Evolutionary conservation across 2,329 filamentous ascomycete genomes (phyloP).

Genomic region (Fusarium pseudonygamai): DNA sequence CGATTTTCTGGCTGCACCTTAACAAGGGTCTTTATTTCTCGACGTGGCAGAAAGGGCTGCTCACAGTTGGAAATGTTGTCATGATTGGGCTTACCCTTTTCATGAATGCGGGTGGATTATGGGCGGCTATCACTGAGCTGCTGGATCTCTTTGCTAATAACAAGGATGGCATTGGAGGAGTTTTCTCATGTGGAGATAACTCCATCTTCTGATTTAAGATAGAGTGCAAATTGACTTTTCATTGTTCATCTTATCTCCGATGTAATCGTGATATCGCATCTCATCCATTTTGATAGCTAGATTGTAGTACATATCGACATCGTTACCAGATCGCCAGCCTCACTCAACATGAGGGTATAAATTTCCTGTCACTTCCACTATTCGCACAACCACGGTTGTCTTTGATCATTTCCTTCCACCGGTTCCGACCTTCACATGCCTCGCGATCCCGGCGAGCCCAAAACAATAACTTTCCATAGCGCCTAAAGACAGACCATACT

Average conservation of each 20-base stretch:
- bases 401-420: too few species aligned
- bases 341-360: too few species aligned
- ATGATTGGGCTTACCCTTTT: constrained; percentile 36
- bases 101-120: constrained; percentile 40
- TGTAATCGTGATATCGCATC: not conserved
- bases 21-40: constrained; percentile 33
- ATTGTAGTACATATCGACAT: not conserved
- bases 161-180: constrained; percentile 26
- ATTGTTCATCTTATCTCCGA: too few species aligned
- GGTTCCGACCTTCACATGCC: not conserved
- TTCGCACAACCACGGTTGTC: not conserved
- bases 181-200: constrained; percentile 39
- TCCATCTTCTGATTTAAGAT: constrained; percentile 18
- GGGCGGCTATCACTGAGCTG: constrained; percentile 38
- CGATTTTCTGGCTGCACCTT: constrained; percentile 41
- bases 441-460: fast-evolving
- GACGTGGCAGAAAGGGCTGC: constrained; percentile 28
- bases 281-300: fast-evolving
- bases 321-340: not conserved
- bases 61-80: constrained; percentile 30
- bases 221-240: too few species aligned
- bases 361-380: too few species aligned
- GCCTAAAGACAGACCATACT: too few species aligned
- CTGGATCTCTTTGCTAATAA: constrained; percentile 28
- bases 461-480: too few species aligned